Evolutionary conservation across 2,329 filamentous ascomycete species (phyloP).

Genomic region (Ceratocystis huliohia): DNA sequence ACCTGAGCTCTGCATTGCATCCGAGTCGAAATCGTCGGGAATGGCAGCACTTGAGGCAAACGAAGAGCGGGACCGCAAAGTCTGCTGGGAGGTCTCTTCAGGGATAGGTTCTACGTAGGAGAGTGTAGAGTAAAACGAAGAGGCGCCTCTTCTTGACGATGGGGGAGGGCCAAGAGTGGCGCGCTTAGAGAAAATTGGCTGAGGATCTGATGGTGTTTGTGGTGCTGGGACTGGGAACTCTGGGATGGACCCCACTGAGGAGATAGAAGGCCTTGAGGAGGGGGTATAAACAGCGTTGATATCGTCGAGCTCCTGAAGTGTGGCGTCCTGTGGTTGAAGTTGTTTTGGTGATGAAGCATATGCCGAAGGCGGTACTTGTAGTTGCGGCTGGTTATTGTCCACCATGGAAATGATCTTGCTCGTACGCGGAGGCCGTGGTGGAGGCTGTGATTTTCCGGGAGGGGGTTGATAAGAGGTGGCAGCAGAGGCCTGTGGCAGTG

Average conservation of each 20-base stretch:
- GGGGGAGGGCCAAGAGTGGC: slow-evolving; percentile 48
- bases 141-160: slow-evolving; percentile 46
- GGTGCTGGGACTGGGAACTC: slow-evolving; percentile 37
- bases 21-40: slow-evolving; percentile 49
- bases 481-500: slow-evolving; percentile 26
- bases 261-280: slow-evolving; percentile 39
- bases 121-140: slow-evolving; percentile 51
- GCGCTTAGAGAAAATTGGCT: slow-evolving; percentile 34
- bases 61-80: slow-evolving; percentile 45
- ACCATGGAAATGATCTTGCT: slow-evolving; percentile 34
- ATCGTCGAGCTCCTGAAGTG: slow-evolving; percentile 29
- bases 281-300: slow-evolving; percentile 37
- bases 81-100: slow-evolving; percentile 47
- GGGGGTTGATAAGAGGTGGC: slow-evolving; percentile 38
- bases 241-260: slow-evolving; percentile 44
- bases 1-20: slow-evolving; percentile 12
- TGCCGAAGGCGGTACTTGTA: slow-evolving; percentile 33
- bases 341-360: slow-evolving; percentile 18
- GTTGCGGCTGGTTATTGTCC: slow-evolving; percentile 43
- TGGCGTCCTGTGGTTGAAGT: slow-evolving; percentile 29
- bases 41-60: slow-evolving; percentile 62
- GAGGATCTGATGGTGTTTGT: slow-evolving; percentile 17
- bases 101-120: slow-evolving; percentile 65
- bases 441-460: slow-evolving; percentile 36
- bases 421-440: slow-evolving; percentile 47